Conservation (phyloP, 192 early-diverging fungal species). For the Pilobolus umbonatus region DNA sequence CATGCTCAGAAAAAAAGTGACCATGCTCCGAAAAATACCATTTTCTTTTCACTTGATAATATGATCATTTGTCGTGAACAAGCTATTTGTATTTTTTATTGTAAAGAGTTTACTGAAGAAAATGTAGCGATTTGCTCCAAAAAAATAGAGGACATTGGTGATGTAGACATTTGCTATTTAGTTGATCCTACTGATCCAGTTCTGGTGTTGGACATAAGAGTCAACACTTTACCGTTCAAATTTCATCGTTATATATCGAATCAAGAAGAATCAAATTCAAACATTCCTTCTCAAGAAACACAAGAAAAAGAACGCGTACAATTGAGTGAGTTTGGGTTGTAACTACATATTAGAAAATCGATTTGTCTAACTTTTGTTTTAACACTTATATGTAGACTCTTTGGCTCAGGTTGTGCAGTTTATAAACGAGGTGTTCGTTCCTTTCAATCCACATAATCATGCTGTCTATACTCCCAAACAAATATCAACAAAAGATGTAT, state of each 20-base stretch:
- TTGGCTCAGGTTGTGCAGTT: constrained; percentile 7
- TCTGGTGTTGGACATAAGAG: not conserved
- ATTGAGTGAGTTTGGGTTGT: not conserved
- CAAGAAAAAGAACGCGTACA: constrained; percentile 1
- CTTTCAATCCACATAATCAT: not conserved
- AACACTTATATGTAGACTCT: not conserved
- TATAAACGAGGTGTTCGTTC: constrained; percentile 1
- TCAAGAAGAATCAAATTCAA: constrained; percentile 2
- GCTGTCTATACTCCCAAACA: not conserved
- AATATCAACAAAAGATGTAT: constrained; percentile 4
- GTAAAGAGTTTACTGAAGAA: constrained; percentile 11
- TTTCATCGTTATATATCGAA: not conserved
- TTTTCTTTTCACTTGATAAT: not conserved
- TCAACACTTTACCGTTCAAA: not conserved
- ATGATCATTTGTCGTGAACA: constrained; percentile 9
- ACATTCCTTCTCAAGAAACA: constrained; percentile 1
- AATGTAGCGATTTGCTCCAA: constrained; percentile 7
- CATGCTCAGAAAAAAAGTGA: too few species aligned
- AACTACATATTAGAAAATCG: constrained; percentile 3
- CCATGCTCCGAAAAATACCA: too few species aligned
- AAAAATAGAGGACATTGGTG: constrained; percentile 8
- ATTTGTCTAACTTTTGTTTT: not conserved
- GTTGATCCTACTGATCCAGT: constrained; percentile 11
- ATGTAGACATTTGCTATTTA: constrained; percentile 10
- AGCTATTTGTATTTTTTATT: constrained; percentile 11